These are phyloP conservation scores for Spiromastix sp. DNA, from an alignment of 2,329 filamentous ascomycete species.

Conservation along the genomic window DNA sequence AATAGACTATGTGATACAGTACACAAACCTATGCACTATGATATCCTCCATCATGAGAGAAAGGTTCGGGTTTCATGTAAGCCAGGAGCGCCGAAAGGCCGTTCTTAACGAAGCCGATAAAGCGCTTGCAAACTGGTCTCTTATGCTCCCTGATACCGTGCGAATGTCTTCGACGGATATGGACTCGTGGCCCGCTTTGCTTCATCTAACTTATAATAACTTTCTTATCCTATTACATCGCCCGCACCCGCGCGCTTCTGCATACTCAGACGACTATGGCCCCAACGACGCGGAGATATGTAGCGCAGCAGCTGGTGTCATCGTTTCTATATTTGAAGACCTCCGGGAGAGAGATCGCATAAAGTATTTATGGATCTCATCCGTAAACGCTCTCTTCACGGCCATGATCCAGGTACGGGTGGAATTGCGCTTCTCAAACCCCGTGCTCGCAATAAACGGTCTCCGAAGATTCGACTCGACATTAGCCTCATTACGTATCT, in stretches of 20 bases:
- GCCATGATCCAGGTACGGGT: slow-evolving; percentile 39
- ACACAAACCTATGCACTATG: slow-evolving; percentile 41
- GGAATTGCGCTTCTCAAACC: slow-evolving; percentile 36
- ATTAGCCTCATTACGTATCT: slow-evolving; percentile 29
- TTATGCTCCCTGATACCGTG: slow-evolving; percentile 30
- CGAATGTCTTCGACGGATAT: slow-evolving; percentile 31
- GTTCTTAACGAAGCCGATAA: slow-evolving; percentile 32
- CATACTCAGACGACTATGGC: slow-evolving; percentile 34
- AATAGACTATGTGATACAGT: slow-evolving; percentile 37
- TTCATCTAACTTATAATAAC: slow-evolving; percentile 37
- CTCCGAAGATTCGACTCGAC: slow-evolving; percentile 35
- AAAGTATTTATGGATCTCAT: slow-evolving; percentile 35
- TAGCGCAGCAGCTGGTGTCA: slow-evolving; percentile 34
- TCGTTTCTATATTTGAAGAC: slow-evolving; percentile 36
- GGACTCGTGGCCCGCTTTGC: slow-evolving; percentile 35
- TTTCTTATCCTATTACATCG: slow-evolving; percentile 36
- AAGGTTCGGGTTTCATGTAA: slow-evolving; percentile 31
- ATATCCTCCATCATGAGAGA: slow-evolving; percentile 36
- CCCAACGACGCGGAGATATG: slow-evolving; percentile 37
- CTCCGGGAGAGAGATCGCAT: slow-evolving; percentile 31
- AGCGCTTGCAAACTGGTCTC: slow-evolving; percentile 32
- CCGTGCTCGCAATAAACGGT: slow-evolving; percentile 35
- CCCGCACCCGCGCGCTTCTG: slow-evolving; percentile 32
- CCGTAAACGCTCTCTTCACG: slow-evolving; percentile 35
- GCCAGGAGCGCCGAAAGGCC: slow-evolving; percentile 30